These are phyloP conservation scores for Globisporangium nagaii DNA, from an alignment of 352 stramenopile species.

Conservation along the genomic window DNA sequence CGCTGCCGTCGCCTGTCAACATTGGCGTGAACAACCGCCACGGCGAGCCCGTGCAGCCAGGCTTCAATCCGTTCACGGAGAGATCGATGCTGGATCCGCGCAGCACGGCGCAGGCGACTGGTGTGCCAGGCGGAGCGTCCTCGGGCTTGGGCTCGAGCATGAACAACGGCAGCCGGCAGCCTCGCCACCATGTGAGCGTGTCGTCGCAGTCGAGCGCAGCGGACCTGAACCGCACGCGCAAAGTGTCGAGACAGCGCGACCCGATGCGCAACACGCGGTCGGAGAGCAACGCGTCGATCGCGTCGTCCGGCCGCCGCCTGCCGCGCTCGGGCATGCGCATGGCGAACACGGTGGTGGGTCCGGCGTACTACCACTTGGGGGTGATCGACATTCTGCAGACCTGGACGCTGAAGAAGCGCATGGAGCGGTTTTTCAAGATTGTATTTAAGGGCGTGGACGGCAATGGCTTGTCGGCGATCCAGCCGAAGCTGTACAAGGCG, in stretches of 20 bases:
- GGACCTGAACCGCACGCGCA: constrained; percentile 24
- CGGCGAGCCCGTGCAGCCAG: constrained; percentile 9
- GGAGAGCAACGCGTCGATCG: constrained; percentile 57
- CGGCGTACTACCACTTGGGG: constrained; percentile 87
- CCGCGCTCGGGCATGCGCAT: constrained; percentile 80
- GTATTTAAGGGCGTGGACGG: constrained; percentile 73
- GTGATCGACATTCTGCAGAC: constrained; percentile 91
- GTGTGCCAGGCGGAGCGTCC: neutral
- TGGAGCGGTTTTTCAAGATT: constrained; percentile 88
- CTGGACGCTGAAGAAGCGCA: constrained; percentile 83
- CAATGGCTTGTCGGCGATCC: constrained; percentile 80
- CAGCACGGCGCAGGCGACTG: constrained; percentile 12
- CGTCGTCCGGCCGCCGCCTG: constrained; percentile 60
- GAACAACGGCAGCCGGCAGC: neutral
- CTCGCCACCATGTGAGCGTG: constrained; percentile 59
- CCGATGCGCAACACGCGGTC: constrained; percentile 33
- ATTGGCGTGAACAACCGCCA: constrained; percentile 17
- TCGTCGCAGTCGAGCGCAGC: constrained; percentile 37
- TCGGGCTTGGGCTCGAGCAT: neutral
- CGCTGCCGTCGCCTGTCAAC: constrained; percentile 18
- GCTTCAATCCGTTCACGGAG: constrained; percentile 62
- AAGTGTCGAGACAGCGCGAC: constrained; percentile 51
- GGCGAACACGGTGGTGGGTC: constrained; percentile 82
- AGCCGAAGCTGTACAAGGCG: constrained; percentile 76
- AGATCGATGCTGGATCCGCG: constrained; percentile 63